A percentile compares a stretch with the other conserved stretches of the same genome.
Evolutionary conservation across 495 filamentous ascomycete species (phyloP).

Genomic region (Haplographium delicatum): DNA sequence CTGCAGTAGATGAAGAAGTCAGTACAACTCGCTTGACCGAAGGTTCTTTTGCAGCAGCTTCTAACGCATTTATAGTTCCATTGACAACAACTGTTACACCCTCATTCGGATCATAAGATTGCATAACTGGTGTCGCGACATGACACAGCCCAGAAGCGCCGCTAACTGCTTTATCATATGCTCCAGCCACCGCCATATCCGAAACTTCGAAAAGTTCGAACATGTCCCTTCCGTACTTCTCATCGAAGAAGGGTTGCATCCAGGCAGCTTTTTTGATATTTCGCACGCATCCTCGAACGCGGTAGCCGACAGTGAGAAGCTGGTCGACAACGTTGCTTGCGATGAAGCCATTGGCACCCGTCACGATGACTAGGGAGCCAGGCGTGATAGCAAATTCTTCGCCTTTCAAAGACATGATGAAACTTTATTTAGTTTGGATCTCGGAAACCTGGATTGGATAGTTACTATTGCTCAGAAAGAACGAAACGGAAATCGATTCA

Average conservation of each 20-base stretch:
- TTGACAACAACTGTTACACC: conserved; percentile 39
- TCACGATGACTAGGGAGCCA: conserved; percentile 40
- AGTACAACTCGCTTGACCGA: conserved; percentile 47
- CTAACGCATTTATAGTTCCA: conserved; percentile 35
- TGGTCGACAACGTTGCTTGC: conserved; percentile 45
- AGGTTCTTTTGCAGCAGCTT: conserved; percentile 37
- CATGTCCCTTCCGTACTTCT: conserved; percentile 34
- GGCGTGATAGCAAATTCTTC: conserved; percentile 20
- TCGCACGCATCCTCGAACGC: conserved; percentile 48
- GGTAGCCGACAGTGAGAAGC: conserved; percentile 44
- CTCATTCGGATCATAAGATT: conserved; percentile 34
- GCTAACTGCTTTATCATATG: conserved; percentile 39
- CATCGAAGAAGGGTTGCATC: conserved; percentile 36
- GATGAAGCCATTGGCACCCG: conserved; percentile 52
- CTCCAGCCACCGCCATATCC: conserved; percentile 34
- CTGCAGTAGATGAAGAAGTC: conserved; percentile 45
- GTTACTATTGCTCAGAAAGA: too few relatives aligned
- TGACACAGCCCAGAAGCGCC: conserved; percentile 37
- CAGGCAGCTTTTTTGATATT: conserved; percentile 34
- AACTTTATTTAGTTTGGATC: too few relatives aligned
- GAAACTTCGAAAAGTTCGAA: conserved; percentile 36
- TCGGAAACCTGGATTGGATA: too few relatives aligned
- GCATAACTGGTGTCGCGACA: conserved; percentile 38
- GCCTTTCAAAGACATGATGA: too few relatives aligned
- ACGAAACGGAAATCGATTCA: too few relatives aligned